These are phyloP conservation scores for Dipteronia dyeriana DNA, from an alignment of 345 rosid species.

Conservation along the genomic window DNA sequence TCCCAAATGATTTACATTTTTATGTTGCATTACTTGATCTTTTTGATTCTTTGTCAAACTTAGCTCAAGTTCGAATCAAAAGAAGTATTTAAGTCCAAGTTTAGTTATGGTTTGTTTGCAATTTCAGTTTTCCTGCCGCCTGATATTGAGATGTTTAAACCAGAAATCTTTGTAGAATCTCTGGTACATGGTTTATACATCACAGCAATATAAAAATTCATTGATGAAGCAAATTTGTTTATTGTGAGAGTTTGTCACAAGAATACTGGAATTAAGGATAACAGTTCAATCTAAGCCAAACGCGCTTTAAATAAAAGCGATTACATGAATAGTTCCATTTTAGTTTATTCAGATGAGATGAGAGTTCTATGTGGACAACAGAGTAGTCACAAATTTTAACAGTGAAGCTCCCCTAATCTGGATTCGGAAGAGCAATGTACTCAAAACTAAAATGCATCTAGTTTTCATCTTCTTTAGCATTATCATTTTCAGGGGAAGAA, in stretches of 20 bases:
- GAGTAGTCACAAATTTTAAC: conserved; percentile 4
- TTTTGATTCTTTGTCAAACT: too few relatives aligned
- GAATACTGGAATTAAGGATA: neutral
- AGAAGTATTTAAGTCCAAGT: neutral
- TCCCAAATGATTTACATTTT: neutral
- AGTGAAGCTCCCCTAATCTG: conserved; percentile 3
- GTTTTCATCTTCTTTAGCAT: conserved; percentile 31
- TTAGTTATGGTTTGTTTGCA: neutral
- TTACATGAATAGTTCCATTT: neutral
- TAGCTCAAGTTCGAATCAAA: too few relatives aligned
- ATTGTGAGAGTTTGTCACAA: neutral
- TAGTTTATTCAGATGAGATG: conserved; percentile 7
- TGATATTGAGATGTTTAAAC: neutral
- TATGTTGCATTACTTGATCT: neutral
- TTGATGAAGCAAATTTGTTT: neutral
- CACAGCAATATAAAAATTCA: neutral
- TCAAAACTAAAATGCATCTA: conserved; percentile 18
- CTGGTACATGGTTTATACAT: too few relatives aligned
- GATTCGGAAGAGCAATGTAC: neutral
- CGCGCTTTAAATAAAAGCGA: neutral
- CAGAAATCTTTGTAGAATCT: neutral
- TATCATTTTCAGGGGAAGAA: conserved; percentile 23
- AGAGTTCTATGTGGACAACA: conserved; percentile 14
- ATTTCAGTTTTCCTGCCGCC: neutral
- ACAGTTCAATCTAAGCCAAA: neutral